Evolutionary conservation across 345 rosid genomes (phyloP).

Genomic region (Citrus sp.): DNA sequence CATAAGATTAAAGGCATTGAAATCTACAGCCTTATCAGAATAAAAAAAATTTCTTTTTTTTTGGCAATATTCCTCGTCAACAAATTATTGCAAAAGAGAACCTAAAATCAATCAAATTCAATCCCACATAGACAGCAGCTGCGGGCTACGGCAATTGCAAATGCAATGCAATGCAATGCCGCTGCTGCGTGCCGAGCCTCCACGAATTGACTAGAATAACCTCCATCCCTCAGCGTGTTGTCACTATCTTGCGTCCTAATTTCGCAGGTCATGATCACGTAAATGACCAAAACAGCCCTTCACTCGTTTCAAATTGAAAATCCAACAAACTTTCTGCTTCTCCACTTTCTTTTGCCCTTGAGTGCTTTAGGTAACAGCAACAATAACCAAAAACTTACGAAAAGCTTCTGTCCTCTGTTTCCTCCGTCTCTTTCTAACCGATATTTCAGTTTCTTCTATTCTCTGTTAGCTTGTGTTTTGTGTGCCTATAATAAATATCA

Average conservation of each 20-base stretch:
- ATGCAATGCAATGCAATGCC: background rate
- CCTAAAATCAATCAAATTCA: background rate
- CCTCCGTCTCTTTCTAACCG: too few relatives aligned
- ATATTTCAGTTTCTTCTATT: background rate
- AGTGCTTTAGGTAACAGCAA: background rate
- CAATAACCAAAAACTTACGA: background rate
- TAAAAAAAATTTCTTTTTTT: too few relatives aligned
- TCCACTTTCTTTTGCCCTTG: background rate
- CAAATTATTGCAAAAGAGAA: background rate
- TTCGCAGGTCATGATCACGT: conserved; percentile 19
- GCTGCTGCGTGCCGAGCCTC: background rate
- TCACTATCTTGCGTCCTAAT: conserved; percentile 22
- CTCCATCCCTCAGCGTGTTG: conserved; percentile 16
- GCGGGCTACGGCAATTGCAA: background rate
- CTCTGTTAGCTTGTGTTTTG: background rate
- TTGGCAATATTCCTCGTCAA: background rate
- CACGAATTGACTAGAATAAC: conserved; percentile 2
- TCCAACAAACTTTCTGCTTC: background rate
- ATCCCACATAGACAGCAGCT: background rate
- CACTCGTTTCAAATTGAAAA: background rate
- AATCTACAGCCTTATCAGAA: background rate
- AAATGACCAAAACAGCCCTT: background rate
- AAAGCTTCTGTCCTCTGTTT: background rate
- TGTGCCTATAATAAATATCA: background rate
- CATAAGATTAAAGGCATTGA: background rate